Conservation (phyloP, 192 early-diverging fungal genomes). For the Funneliformis geosporum region DNA sequence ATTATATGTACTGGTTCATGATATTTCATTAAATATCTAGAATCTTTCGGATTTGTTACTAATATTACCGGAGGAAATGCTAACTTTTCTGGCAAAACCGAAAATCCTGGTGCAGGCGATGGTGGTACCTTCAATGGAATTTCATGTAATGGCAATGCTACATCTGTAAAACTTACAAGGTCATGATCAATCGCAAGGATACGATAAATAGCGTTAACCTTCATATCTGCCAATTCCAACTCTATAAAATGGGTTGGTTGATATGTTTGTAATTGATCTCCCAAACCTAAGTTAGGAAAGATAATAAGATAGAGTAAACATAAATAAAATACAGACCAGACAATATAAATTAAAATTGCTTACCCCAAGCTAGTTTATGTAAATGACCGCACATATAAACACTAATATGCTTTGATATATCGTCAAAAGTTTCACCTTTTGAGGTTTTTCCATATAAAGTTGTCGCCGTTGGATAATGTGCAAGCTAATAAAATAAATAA, state of each 20-base stretch:
- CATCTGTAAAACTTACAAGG: constrained; percentile 78
- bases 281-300: constrained; percentile 40
- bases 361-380: constrained; percentile 69
- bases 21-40: constrained; percentile 65
- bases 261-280: constrained; percentile 66
- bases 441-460: constrained; percentile 70
- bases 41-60: constrained; percentile 88
- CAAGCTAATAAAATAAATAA: constrained; percentile 55
- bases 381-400: constrained; percentile 87
- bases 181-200: constrained; percentile 88
- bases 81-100: constrained; percentile 17
- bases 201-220: constrained; percentile 83
- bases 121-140: constrained; percentile 56
- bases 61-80: constrained; percentile 69
- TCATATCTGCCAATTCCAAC: constrained; percentile 89
- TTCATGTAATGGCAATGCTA: constrained; percentile 58
- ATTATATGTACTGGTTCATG: constrained; percentile 74
- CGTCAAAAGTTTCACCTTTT: constrained; percentile 58
- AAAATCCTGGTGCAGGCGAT: neutral
- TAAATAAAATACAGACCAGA: neutral
- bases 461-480: constrained; percentile 81
- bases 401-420: constrained; percentile 63
- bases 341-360: neutral
- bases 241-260: constrained; percentile 69
- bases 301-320: neutral